phyloP scores from a whole-genome alignment of 768 basidiomycete species.

The Suillus occidentalis region DNA sequence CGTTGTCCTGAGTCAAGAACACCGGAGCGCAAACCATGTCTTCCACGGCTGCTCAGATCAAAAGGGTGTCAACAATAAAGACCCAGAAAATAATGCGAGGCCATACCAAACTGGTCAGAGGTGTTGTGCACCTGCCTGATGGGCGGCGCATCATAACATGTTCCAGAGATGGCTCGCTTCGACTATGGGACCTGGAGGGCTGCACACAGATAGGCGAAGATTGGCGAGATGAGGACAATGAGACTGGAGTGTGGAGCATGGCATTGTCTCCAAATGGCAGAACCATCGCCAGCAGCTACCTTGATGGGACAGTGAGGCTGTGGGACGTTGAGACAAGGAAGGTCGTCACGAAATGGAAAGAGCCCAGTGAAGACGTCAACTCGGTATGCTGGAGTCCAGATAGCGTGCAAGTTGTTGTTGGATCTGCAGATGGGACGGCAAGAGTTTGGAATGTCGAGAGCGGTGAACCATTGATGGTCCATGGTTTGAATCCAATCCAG shows the following conservation, averaged over 20 bases:
- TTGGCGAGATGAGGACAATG: conserved; percentile 9
- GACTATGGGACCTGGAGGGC: conserved; percentile 12
- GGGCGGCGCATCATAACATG: conserved; percentile 9
- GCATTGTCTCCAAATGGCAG: background rate
- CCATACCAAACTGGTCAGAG: background rate
- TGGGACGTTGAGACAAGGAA: conserved; percentile 1
- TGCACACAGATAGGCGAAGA: conserved; percentile 28
- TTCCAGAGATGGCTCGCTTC: conserved; percentile 13
- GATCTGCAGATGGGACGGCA: conserved; percentile 14
- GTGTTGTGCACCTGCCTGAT: background rate
- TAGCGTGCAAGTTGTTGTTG: conserved; percentile 12
- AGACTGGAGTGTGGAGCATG: background rate
- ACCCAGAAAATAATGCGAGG: background rate
- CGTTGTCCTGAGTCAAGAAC: background rate
- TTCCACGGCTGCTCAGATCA: background rate
- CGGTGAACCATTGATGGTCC: background rate
- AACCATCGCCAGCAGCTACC: background rate
- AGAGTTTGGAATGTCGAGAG: conserved; percentile 5
- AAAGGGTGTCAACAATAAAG: background rate
- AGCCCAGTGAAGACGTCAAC: background rate
- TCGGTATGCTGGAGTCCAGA: conserved; percentile 8
- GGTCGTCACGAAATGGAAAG: background rate
- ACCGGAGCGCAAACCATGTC: background rate
- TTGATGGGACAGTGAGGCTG: conserved; percentile 2
- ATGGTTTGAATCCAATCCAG: conserved; percentile 1